Evolutionary conservation across 768 basidiomycete genomes (phyloP).

Genomic region (Infundibulicybe gibba): DNA sequence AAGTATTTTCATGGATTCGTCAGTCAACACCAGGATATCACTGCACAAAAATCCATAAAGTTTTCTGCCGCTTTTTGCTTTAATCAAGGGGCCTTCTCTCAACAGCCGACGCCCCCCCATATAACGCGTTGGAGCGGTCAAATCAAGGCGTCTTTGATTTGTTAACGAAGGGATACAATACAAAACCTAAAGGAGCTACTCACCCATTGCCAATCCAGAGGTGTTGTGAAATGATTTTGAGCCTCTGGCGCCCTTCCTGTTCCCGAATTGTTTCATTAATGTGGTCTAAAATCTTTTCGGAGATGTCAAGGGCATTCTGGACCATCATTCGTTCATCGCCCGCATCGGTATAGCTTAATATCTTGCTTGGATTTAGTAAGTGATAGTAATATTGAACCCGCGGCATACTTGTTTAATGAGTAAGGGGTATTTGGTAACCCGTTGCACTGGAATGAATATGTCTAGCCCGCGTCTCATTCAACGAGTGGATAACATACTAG

Average conservation of each 20-base stretch:
- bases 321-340: conserved; percentile 60
- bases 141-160: conserved; percentile 58
- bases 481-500: conserved; percentile 52
- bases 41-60: conserved; percentile 80
- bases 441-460: conserved; percentile 53
- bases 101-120: conserved; percentile 80
- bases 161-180: neutral
- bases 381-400: neutral
- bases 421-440: conserved; percentile 91
- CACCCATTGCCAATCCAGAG: conserved; percentile 88
- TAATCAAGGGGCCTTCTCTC: conserved; percentile 68
- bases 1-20: conserved; percentile 61
- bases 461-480: conserved; percentile 2
- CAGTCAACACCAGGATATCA: conserved; percentile 86
- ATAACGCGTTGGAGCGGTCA: conserved; percentile 85
- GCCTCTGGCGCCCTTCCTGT: conserved; percentile 48
- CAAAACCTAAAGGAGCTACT: neutral
- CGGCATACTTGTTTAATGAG: conserved; percentile 70
- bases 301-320: conserved; percentile 48
- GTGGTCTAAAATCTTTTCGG: conserved; percentile 69
- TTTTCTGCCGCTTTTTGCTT: conserved; percentile 82
- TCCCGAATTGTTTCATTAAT: conserved; percentile 91
- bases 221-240: conserved; percentile 69
- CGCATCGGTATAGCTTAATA: conserved; percentile 74
- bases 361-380: conserved; percentile 32